Base-by-base conservation (phyloP, 345 rosid genomes). In the Litchi chinensis region DNA sequence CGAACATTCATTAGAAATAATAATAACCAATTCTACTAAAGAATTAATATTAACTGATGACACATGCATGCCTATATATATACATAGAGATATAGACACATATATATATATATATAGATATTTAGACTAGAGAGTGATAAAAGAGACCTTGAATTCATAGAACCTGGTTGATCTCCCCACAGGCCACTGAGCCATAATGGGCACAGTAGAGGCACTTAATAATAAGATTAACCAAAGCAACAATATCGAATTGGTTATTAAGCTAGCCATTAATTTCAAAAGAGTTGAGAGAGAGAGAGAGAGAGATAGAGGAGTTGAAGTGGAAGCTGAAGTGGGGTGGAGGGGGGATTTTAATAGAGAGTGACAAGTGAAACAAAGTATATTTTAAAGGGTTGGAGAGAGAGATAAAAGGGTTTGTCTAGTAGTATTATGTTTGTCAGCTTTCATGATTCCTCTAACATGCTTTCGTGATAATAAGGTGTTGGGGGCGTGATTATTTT, bases 91-190 rank as follows among this genome's bases (percentile, higher is more conserved):
- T 32, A 1, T 15, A 50, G 19, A 15, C 18, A n/a, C n/a, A n/a
- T n/a, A 16, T 54, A 50, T 50, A 15, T 50, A 0, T 50, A 4
- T 50, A 15, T 50, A 0, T 12, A 50, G 4, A 50, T 50, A 13
- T 32, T 32, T 15, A 50, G 19, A 15, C 18, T 50, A 65, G 5
- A 74, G 32, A 21, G 60, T 19, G 54, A 4, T 50, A 41, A 66
- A 15, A 71, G 54, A 79, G 81, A 87, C 97, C 91, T 92, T 92
- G 80, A 93, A 93, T 63, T 90, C 91, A 72, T 92, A 93, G 88
- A 92, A 87, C 70, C 91, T 88, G 81, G 97, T 86, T 19, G 93
- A 82, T 69, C 86, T 64, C 21, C 86, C 85, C 43, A 57, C 10
- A 71, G 87, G 87, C 86, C 86, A 87, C 3, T 71, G 68, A 8